phyloP scores from a whole-genome alignment of 169 alveolate species.

The Plasmodium adleri region DNA sequence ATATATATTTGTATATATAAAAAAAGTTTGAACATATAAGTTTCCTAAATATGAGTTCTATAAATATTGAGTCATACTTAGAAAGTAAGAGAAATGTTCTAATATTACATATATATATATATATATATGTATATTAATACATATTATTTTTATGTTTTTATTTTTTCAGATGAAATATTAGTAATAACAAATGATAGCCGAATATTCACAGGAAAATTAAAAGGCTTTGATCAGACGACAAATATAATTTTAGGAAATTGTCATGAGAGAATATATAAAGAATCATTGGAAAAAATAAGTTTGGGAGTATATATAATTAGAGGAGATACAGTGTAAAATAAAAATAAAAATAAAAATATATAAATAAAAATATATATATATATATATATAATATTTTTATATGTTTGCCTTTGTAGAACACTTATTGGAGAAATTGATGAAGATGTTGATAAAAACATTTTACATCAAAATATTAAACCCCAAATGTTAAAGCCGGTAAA shows the following conservation, averaged over 20 bases:
- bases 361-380: no score
- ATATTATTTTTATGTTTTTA: constrained; percentile 4
- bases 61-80: constrained; percentile 63
- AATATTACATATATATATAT: background rate
- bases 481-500: constrained; percentile 82
- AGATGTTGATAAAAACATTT: constrained; percentile 79
- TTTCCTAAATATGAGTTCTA: constrained; percentile 37
- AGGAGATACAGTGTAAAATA: constrained; percentile 90
- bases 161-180: constrained; percentile 84
- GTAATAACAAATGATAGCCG: constrained; percentile 92
- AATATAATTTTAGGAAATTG: constrained; percentile 89
- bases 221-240: constrained; percentile 93
- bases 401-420: constrained; percentile 66
- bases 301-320: constrained; percentile 88
- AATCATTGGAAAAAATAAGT: constrained; percentile 87
- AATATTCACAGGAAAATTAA: constrained; percentile 89
- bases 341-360: background rate
- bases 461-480: constrained; percentile 79
- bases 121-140: background rate
- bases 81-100: constrained; percentile 34
- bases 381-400: background rate
- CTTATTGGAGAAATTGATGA: constrained; percentile 83
- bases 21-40: background rate
- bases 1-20: constrained; percentile 9
- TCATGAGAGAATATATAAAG: constrained; percentile 89